These are phyloP conservation scores for Aspergillus tubingensis DNA, from an alignment of 2,329 filamentous ascomycete genomes.

Conservation along the genomic window DNA sequence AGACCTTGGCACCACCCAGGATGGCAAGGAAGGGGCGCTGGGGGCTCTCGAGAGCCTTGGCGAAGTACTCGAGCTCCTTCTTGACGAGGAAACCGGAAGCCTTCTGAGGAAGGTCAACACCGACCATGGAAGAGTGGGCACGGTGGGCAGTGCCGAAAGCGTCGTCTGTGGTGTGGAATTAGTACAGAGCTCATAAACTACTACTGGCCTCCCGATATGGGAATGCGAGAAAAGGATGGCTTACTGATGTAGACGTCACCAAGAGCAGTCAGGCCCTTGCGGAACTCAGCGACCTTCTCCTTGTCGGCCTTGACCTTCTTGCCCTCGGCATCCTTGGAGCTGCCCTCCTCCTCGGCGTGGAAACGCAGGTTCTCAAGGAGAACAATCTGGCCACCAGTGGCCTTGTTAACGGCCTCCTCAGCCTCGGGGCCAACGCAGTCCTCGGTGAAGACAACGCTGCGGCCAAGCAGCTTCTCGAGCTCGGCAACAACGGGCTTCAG, in stretches of 20 bases:
- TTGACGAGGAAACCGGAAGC: conserved; percentile 98
- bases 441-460: conserved; percentile 81
- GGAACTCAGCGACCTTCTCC: conserved; percentile 86
- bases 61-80: conserved; percentile 99
- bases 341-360: conserved; percentile 97
- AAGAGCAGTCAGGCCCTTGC: conserved; percentile 89
- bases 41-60: conserved; percentile 89
- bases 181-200: neutral
- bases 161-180: conserved; percentile 67
- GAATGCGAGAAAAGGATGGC: conserved; percentile 35
- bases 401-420: conserved; percentile 84
- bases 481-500: conserved; percentile 87
- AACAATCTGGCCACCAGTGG: conserved; percentile 77
- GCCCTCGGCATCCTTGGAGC: conserved; percentile 86
- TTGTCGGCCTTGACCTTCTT: conserved; percentile 99
- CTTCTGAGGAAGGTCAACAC: conserved; percentile 92
- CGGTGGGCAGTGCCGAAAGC: conserved; percentile 98
- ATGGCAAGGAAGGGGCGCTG: conserved; percentile 97
- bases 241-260: conserved; percentile 95
- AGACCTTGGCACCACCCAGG: conserved; percentile 96
- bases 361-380: conserved; percentile 98
- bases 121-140: conserved; percentile 99
- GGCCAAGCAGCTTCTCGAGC: conserved; percentile 85
- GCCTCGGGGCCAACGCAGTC: conserved; percentile 90
- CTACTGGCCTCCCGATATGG: neutral